phyloP scores from a whole-genome alignment of 192 early-diverging fungal genomes.

The Allomyces macrogynus region DNA sequence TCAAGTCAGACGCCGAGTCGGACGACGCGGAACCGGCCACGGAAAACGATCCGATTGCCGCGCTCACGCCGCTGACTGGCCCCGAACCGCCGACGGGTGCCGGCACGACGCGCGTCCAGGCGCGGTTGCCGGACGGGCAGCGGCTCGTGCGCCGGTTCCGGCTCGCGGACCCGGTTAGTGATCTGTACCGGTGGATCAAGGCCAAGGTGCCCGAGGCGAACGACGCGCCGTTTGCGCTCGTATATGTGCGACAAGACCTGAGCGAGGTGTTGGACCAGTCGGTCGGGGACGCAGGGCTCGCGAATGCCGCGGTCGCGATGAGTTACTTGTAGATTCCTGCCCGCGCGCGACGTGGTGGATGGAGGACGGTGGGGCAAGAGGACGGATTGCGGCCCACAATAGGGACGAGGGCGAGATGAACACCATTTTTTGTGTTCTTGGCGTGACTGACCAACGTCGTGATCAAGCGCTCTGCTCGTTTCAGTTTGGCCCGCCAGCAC shows the following conservation, averaged over 20 bases:
- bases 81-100: slow-evolving; percentile 25
- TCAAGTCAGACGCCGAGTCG: too few species aligned
- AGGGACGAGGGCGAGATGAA: too few species aligned
- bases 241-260: slow-evolving; percentile 45
- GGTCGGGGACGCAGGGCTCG: slow-evolving; percentile 48
- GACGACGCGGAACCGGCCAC: too few species aligned
- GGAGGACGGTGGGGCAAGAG: too few species aligned
- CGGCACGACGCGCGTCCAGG: slow-evolving; percentile 55
- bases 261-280: slow-evolving; percentile 41
- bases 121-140: slow-evolving; percentile 61
- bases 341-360: too few species aligned
- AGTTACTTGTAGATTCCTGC: too few species aligned
- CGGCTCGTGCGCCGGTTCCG: slow-evolving; percentile 55
- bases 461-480: too few species aligned
- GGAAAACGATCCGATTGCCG: too few species aligned
- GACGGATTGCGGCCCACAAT: too few species aligned
- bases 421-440: too few species aligned
- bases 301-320: slow-evolving; percentile 10
- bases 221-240: slow-evolving; percentile 30
- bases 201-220: slow-evolving; percentile 37
- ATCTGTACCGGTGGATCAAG: slow-evolving; percentile 73
- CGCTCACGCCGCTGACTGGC: slow-evolving; percentile 1
- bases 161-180: slow-evolving; percentile 46
- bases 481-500: too few species aligned
- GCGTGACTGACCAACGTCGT: too few species aligned